phyloP scores from a whole-genome alignment of 2,329 filamentous ascomycete genomes.

The Davidsoniella eucalypti region DNA sequence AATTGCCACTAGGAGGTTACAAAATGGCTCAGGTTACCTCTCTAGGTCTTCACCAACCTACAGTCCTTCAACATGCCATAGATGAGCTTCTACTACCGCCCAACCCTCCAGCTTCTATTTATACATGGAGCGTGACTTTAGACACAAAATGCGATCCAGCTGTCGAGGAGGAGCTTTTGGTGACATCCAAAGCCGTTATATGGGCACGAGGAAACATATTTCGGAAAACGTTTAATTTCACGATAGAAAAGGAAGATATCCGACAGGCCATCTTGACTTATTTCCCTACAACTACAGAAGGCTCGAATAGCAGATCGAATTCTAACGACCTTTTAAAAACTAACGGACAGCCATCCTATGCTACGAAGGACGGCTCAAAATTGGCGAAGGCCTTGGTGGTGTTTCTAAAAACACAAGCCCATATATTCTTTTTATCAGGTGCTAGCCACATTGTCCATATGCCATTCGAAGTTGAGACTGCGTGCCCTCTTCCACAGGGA shows the following conservation, averaged over 20 bases:
- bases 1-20: too few relatives aligned
- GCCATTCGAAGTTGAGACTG: conserved; percentile 83
- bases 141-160: conserved; percentile 20
- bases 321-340: not conserved
- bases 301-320: not conserved
- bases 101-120: conserved; percentile 48
- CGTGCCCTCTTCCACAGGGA: conserved; percentile 66
- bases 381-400: conserved; percentile 58
- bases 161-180: conserved; percentile 63
- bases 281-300: conserved; percentile 36
- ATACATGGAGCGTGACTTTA: conserved; percentile 53
- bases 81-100: conserved; percentile 59
- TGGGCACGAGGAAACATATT: conserved; percentile 82
- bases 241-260: conserved; percentile 71
- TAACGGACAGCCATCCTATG: too few relatives aligned
- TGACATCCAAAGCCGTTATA: conserved; percentile 58
- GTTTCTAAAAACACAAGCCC: conserved; percentile 80
- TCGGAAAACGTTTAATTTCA: conserved; percentile 71
- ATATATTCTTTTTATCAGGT: conserved; percentile 81
- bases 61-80: conserved; percentile 67
- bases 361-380: not conserved
- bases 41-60: conserved; percentile 77
- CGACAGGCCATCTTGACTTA: conserved; percentile 73
- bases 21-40: conserved; percentile 81
- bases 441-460: conserved; percentile 81